Percentiles rank a stretch among this genome's conserved stretches.
phyloP scores from a whole-genome alignment of 805 yeast species.

The Wickerhamiella domercqiae region DNA sequence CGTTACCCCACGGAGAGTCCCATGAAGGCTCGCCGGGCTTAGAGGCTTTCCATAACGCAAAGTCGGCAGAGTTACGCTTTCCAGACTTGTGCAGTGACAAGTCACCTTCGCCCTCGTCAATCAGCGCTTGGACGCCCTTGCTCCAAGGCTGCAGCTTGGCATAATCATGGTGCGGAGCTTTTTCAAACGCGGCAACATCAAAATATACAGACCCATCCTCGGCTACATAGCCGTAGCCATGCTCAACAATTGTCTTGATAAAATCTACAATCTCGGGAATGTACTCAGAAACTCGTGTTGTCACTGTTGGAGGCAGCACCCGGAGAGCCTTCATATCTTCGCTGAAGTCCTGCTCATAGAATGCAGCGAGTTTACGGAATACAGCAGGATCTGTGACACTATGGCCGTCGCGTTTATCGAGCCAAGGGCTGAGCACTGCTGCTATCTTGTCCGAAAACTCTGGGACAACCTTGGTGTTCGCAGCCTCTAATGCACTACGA shows the following conservation, averaged over 20 bases:
- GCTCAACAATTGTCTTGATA: constrained; percentile 56
- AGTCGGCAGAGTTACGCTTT: constrained; percentile 67
- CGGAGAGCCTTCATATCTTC: constrained; percentile 74
- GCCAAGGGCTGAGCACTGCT: constrained; percentile 56
- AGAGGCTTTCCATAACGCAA: constrained; percentile 92
- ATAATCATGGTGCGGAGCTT: constrained; percentile 55
- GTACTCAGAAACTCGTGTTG: constrained; percentile 91
- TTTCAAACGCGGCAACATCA: constrained; percentile 72
- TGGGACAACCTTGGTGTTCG: constrained; percentile 9
- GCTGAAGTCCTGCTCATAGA: constrained; percentile 77
- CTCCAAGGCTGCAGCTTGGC: constrained; percentile 99
- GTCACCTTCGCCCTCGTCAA: constrained; percentile 92
- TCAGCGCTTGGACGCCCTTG: constrained; percentile 69
- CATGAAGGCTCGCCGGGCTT: constrained; percentile 96
- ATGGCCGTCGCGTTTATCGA: constrained; percentile 61
- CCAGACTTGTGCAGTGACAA: constrained; percentile 33
- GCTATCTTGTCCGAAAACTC: constrained; percentile 24
- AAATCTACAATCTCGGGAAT: constrained; percentile 80
- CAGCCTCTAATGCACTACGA: constrained; percentile 33
- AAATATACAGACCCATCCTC: constrained; percentile 91
- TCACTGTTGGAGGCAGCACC: constrained; percentile 68
- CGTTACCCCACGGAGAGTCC: constrained; percentile 84
- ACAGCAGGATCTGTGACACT: constrained; percentile 71
- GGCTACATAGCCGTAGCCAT: constrained; percentile 75
- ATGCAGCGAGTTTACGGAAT: constrained; percentile 68